phyloP scores from a whole-genome alignment of 495 filamentous ascomycete species.

The Penicillium canariense region DNA sequence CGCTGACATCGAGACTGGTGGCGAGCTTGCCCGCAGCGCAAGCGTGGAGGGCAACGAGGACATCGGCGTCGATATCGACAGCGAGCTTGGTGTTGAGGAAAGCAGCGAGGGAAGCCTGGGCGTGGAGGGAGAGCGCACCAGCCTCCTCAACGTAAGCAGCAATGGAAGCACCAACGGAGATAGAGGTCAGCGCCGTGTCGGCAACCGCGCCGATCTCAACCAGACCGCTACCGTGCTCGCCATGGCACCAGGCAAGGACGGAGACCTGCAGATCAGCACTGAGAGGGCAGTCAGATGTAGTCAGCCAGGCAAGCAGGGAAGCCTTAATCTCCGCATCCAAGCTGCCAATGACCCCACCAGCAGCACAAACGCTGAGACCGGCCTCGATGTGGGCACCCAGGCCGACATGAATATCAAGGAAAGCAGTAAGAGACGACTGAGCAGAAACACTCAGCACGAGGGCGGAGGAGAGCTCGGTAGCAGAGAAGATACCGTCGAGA shows the following conservation, averaged over 20 bases:
- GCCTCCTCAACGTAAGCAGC: conserved; percentile 29
- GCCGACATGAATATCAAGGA: conserved; percentile 16
- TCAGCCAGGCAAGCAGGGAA: conserved; percentile 35
- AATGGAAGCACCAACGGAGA: conserved; percentile 40
- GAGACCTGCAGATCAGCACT: conserved; percentile 30
- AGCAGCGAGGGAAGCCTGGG: conserved; percentile 34
- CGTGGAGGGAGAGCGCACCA: conserved; percentile 32
- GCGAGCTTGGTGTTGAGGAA: conserved; percentile 36
- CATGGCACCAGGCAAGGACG: conserved; percentile 38
- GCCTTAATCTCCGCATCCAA: conserved; percentile 37
- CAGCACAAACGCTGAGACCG: conserved; percentile 38
- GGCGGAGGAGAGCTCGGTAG: conserved; percentile 26
- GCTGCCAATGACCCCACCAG: conserved; percentile 35
- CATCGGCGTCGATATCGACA: conserved; percentile 27
- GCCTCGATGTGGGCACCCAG: conserved; percentile 33
- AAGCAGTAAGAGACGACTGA: conserved; percentile 33
- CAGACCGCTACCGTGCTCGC: conserved; percentile 29
- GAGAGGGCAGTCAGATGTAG: conserved; percentile 31
- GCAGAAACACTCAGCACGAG: conserved; percentile 34
- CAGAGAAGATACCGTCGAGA: conserved; percentile 41
- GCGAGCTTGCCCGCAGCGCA: conserved; percentile 37
- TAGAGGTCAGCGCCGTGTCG: conserved; percentile 29
- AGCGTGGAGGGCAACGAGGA: conserved; percentile 31
- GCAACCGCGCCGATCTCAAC: conserved; percentile 30
- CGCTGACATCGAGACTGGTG: conserved; percentile 25